A percentile compares a stretch with the other conserved stretches of the same genome.
Evolutionary conservation across 345 rosid genomes (phyloP).

Genomic region (Eucalyptus marginata): DNA sequence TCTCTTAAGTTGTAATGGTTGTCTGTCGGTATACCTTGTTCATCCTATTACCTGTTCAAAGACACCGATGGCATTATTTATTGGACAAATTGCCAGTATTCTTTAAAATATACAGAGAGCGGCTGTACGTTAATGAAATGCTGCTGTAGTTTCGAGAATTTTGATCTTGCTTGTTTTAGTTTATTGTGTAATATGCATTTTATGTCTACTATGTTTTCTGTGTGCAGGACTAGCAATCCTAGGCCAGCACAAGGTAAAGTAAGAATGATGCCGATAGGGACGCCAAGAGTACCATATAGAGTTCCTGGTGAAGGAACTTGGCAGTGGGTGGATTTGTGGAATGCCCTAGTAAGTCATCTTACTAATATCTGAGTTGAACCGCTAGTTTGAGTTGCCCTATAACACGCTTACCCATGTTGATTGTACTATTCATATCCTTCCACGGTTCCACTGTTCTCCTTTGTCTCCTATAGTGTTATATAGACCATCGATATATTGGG

Average conservation of each 20-base stretch:
- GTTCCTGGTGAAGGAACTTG: conserved; percentile 70
- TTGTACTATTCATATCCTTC: not conserved
- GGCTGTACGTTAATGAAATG: not conserved
- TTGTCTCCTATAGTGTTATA: not conserved
- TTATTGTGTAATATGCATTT: not conserved
- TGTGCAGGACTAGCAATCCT: conserved; percentile 16
- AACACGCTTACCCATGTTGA: not conserved
- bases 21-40: not conserved
- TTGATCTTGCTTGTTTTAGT: not conserved
- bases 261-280: conserved; percentile 79
- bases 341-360: conserved; percentile 62
- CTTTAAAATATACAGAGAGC: not conserved
- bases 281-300: conserved; percentile 67
- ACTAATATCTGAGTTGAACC: not conserved
- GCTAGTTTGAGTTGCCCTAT: not conserved
- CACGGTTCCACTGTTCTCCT: not conserved
- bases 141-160: not conserved
- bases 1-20: not conserved
- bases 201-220: not conserved
- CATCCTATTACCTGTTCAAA: not conserved
- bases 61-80: not conserved
- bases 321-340: conserved; percentile 92
- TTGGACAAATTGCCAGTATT: not conserved
- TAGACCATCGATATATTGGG: not conserved
- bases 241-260: conserved; percentile 39